phyloP scores from a whole-genome alignment of 306 rosid genomes.

The Inga oerstediana region DNA sequence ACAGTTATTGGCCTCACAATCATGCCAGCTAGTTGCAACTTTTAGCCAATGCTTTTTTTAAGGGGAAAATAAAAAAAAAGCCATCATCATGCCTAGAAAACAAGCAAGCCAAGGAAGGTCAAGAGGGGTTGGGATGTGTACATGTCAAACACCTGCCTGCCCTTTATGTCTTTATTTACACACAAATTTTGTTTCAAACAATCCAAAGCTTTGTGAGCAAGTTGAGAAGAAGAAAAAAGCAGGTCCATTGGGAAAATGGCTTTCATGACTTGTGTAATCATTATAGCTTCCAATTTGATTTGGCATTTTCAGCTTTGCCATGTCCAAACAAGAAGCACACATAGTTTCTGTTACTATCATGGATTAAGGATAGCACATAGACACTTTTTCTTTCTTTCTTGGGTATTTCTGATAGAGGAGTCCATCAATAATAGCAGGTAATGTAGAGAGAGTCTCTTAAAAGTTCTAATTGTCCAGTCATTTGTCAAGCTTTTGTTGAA shows the following conservation, averaged over 20 bases:
- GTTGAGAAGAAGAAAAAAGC: neutral
- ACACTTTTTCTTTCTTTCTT: neutral
- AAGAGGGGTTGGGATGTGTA: conserved; percentile 26
- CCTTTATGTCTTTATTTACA: conserved; percentile 31
- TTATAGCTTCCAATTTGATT: conserved; percentile 41
- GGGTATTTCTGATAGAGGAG: neutral
- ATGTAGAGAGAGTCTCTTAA: neutral
- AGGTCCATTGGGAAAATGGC: conserved; percentile 35
- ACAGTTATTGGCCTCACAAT: conserved; percentile 37
- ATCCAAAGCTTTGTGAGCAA: conserved; percentile 40
- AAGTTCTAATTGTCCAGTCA: neutral
- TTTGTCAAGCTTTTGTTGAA: neutral
- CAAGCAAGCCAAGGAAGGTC: conserved; percentile 41
- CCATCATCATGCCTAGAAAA: conserved; percentile 42
- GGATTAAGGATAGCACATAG: neutral
- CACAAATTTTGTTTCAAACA: conserved; percentile 38
- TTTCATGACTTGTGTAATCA: conserved; percentile 38
- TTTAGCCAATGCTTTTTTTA: conserved; percentile 10
- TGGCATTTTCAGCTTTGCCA: conserved; percentile 37
- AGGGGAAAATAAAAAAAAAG: neutral
- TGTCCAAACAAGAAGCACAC: conserved; percentile 7
- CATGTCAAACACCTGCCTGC: conserved; percentile 43
- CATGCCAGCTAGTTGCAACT: conserved; percentile 35
- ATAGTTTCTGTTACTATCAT: neutral
- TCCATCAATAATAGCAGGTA: neutral